Percentiles rank a stretch among this genome's conserved stretches.
Conservation (phyloP, 305 asterid genomes). For the Rubia peregrina region DNA sequence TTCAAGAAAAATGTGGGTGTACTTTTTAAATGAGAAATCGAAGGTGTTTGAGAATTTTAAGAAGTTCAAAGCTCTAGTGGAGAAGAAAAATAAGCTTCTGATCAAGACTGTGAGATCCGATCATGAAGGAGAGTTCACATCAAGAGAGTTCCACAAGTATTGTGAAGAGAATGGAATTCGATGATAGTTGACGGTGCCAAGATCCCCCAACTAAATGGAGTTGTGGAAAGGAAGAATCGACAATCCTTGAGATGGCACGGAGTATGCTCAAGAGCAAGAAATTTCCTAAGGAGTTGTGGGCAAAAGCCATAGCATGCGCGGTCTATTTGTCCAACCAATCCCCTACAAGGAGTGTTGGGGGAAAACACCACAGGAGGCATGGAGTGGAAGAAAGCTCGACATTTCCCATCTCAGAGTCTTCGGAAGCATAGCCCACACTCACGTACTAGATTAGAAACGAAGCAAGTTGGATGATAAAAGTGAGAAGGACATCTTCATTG, state of each 20-base stretch:
- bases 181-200: background rate
- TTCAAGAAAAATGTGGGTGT: background rate
- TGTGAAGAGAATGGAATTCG: too few relatives aligned
- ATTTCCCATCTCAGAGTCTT: too few relatives aligned
- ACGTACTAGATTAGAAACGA: too few relatives aligned
- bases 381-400: too few relatives aligned
- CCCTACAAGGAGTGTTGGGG: background rate
- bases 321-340: background rate
- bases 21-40: slow-evolving; percentile 2
- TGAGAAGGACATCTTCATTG: too few relatives aligned
- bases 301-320: background rate
- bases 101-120: background rate
- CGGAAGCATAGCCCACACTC: too few relatives aligned
- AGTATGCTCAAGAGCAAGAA: too few relatives aligned
- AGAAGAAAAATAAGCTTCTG: background rate
- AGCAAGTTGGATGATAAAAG: too few relatives aligned
- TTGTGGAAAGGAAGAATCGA: too few relatives aligned
- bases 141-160: background rate
- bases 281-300: background rate
- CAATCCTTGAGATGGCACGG: too few relatives aligned
- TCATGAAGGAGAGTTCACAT: slow-evolving; percentile 4
- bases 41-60: background rate
- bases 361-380: too few relatives aligned
- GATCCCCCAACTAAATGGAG: too few relatives aligned
- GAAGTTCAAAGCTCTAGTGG: slow-evolving; percentile 4